These are phyloP conservation scores for Hypoxylon sp. DNA, from an alignment of 2,329 filamentous ascomycete genomes.

Conservation along the genomic window DNA sequence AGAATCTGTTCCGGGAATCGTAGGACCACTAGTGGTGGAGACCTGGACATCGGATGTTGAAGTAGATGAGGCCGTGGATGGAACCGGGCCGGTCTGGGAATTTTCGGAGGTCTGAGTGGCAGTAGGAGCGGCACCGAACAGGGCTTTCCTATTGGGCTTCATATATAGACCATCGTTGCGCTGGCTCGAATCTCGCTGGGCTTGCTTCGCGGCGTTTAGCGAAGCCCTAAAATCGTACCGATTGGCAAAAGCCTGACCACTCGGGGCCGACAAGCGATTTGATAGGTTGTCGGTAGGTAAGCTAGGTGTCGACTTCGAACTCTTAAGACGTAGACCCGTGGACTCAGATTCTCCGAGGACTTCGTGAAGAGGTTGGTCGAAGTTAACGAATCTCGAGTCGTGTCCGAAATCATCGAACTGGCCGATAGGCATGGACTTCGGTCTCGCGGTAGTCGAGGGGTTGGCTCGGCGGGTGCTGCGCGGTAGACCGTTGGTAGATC, in stretches of 20 bases:
- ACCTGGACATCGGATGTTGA: conserved; percentile 4
- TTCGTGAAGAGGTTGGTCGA: conserved; percentile 72
- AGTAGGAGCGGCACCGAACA: conserved; percentile 43
- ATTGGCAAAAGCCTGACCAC: conserved; percentile 85
- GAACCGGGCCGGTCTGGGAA: conserved; percentile 12
- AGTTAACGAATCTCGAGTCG: conserved; percentile 68
- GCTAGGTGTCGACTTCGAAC: conserved; percentile 73
- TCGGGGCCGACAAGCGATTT: conserved; percentile 67
- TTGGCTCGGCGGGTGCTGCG: conserved; percentile 74
- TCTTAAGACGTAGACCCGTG: conserved; percentile 77
- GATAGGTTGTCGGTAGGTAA: conserved; percentile 74
- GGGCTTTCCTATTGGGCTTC: conserved; percentile 64
- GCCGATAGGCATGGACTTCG: conserved; percentile 70
- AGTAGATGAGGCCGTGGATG: conserved; percentile 6
- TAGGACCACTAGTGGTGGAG: conserved; percentile 24
- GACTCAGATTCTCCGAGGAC: conserved; percentile 75
- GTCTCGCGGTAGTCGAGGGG: conserved; percentile 61
- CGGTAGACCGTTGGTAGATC: conserved; percentile 70
- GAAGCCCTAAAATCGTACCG: conserved; percentile 98
- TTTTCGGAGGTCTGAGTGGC: conserved; percentile 23
- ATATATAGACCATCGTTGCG: conserved; percentile 68
- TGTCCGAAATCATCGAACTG: conserved; percentile 80
- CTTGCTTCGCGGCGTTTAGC: conserved; percentile 83
- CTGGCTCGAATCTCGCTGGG: conserved; percentile 75
- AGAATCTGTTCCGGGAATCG: conserved; percentile 64